Percentiles rank a stretch among this genome's conserved stretches.
Evolutionary conservation across 805 yeast genomes (phyloP).

Genomic region (Starmerella riodocensis): DNA sequence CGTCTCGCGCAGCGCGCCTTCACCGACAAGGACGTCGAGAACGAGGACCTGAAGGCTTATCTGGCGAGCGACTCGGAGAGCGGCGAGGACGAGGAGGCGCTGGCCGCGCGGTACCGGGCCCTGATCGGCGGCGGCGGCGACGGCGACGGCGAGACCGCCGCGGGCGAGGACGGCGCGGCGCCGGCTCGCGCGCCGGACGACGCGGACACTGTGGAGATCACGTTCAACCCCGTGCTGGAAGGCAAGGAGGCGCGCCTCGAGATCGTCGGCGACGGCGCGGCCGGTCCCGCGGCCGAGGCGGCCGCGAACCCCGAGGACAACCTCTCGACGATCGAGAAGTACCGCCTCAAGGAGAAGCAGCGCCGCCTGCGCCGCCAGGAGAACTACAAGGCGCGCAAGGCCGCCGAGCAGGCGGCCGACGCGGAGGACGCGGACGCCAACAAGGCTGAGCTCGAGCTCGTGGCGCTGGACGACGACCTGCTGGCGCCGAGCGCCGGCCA

Average conservation of each 20-base stretch:
- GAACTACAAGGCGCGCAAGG: conserved; percentile 49
- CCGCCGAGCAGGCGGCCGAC: conserved; percentile 34
- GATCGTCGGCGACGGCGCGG: conserved; percentile 5
- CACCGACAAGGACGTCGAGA: conserved; percentile 52
- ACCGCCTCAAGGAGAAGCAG: conserved; percentile 82
- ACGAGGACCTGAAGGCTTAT: conserved; percentile 65
- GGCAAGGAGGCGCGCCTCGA: conserved; percentile 30
- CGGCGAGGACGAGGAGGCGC: conserved; percentile 16
- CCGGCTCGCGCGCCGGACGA: conserved; percentile 26
- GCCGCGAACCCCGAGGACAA: conserved; percentile 33
- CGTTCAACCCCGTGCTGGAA: conserved; percentile 78
- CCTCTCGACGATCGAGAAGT: conserved; percentile 64
- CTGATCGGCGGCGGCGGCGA: conserved; percentile 10
- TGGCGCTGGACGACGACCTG: conserved; percentile 62
- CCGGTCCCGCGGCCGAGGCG: conserved; percentile 17
- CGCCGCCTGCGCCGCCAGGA: conserved; percentile 78
- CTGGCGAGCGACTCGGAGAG: conserved; percentile 27
- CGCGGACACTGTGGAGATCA: conserved; percentile 85
- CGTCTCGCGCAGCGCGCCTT: conserved; percentile 68
- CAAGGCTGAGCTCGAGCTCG: conserved; percentile 59
- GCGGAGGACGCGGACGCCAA: conserved; percentile 32
- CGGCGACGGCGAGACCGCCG: conserved; percentile 25
- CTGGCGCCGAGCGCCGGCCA: conserved; percentile 23
- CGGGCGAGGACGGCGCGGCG: conserved; percentile 24
- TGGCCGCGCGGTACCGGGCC: conserved; percentile 20